phyloP scores from a whole-genome alignment of 441 rosid species.

The Croton laevigatus region DNA sequence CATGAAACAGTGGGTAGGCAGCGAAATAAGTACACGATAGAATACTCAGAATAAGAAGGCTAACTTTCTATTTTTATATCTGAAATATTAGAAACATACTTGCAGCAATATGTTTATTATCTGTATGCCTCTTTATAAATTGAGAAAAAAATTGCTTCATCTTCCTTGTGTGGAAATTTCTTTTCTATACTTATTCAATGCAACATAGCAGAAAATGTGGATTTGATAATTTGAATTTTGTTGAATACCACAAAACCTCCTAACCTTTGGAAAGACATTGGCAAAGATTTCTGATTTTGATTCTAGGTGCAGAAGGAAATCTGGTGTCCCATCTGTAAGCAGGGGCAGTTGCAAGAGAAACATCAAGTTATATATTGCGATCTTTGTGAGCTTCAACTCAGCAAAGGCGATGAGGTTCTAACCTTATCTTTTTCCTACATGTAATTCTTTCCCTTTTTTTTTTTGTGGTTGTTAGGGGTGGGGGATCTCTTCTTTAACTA shows the following conservation, averaged over 20 bases:
- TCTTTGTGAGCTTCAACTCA: constrained; percentile 63
- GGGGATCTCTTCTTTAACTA: not conserved
- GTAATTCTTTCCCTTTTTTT: not conserved
- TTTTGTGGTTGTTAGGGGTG: no score
- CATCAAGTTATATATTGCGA: constrained; percentile 49
- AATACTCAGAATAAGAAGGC: not conserved
- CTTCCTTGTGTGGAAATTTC: not conserved
- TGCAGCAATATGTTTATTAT: not conserved
- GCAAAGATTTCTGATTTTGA: constrained; percentile 25
- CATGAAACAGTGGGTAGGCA: not conserved
- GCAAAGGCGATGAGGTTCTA: constrained; percentile 63
- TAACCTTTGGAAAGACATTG: constrained; percentile 11
- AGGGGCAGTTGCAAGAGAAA: constrained; percentile 71
- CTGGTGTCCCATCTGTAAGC: constrained; percentile 93
- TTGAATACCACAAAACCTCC: not conserved
- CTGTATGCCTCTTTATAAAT: not conserved
- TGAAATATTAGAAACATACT: not conserved
- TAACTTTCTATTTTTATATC: not conserved
- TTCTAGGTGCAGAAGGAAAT: constrained; percentile 46
- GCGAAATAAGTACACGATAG: not conserved
- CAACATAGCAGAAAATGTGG: not conserved
- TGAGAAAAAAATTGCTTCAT: not conserved
- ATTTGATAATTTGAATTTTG: not conserved
- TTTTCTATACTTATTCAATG: not conserved
- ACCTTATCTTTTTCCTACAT: not conserved